Evolutionary conservation across 1,284 basidiomycete genomes (phyloP).

Genomic region (Ceratobasidium papillatum): DNA sequence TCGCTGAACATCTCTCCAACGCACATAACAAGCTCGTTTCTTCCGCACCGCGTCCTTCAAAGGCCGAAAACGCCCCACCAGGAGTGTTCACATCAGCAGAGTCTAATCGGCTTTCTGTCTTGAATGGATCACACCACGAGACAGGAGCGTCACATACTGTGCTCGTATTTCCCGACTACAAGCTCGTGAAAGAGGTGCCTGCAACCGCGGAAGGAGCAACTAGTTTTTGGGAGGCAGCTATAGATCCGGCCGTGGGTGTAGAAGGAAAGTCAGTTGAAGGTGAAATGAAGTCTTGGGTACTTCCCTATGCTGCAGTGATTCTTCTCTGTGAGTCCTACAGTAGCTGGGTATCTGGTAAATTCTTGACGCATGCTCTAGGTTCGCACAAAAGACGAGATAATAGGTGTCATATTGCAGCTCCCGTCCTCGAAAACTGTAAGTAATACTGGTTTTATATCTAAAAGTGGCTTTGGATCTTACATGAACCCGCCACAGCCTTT

Average conservation of each 20-base stretch:
- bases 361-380: slow-evolving; percentile 59
- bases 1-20: slow-evolving; percentile 68
- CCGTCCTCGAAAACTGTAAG: slow-evolving; percentile 77
- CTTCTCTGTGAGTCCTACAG: slow-evolving; percentile 72
- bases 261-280: slow-evolving; percentile 58
- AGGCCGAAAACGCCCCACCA: slow-evolving; percentile 36
- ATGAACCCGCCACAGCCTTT: slow-evolving; percentile 60
- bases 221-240: slow-evolving; percentile 68
- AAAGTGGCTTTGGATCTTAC: slow-evolving; percentile 23
- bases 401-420: slow-evolving; percentile 85
- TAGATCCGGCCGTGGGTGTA: slow-evolving; percentile 65
- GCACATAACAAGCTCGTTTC: slow-evolving; percentile 47
- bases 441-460: slow-evolving; percentile 38
- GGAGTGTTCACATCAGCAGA: slow-evolving; percentile 60
- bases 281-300: slow-evolving; percentile 63
- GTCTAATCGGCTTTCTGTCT: slow-evolving; percentile 70
- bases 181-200: slow-evolving; percentile 74
- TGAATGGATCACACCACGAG: slow-evolving; percentile 80
- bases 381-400: slow-evolving; percentile 93
- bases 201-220: slow-evolving; percentile 71
- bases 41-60: slow-evolving; percentile 39
- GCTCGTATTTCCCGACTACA: slow-evolving; percentile 91
- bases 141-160: slow-evolving; percentile 64
- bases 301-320: slow-evolving; percentile 74
- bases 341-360: not conserved